Evolutionary conservation across 2,329 filamentous ascomycete species (phyloP), one percentile per base, ranked within the genome.

Genomic region (Colletotrichum cuscutae): DNA sequence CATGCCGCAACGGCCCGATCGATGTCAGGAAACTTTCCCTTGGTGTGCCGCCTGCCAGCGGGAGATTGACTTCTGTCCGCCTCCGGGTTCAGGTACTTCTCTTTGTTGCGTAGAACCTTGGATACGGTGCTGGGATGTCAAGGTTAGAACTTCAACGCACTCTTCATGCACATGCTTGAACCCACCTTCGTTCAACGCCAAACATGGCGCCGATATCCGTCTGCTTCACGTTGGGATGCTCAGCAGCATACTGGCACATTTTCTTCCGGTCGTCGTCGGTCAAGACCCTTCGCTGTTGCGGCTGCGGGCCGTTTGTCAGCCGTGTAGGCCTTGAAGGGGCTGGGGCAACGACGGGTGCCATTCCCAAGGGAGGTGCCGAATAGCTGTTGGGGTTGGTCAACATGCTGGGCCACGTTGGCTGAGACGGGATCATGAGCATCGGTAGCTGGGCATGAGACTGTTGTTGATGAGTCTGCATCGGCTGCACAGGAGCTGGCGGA

Each of bases 191-290:
- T 85, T 99, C 97, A 65, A 99, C 97, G 46, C 95, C 96, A 84
- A 99, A 99, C 81, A 95, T 91, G 72, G 92, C 93, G 84, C 97
- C 97, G 83, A 99, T 99, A 80, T 98, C 96, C 22, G 95, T 97
- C 85, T 99, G 97, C 84, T 98, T 98, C 58, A 95, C 92, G 61
- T 91, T 92, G 26, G 96, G 97, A 80, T 98, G 92, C 75, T 97
- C 93, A 80, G 97, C 93, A 77, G 96, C 94, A 82, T 96, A 98
- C 79, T 95, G 90, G 82, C 97, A 99, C 95, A 99, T 99, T 57
- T 91, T 90, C 76, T 95, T 90, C 75, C 97, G 93, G 81, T 98
- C 95, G 71, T 94, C 92, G 79, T 98, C 94, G 8, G 95, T 98
- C 77, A 99, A 86, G 1, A 96, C 98, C 83, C 95, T 95, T 77